Base-by-base conservation (phyloP, 257 asterid genomes). In the Scutellaria baicalensis region DNA sequence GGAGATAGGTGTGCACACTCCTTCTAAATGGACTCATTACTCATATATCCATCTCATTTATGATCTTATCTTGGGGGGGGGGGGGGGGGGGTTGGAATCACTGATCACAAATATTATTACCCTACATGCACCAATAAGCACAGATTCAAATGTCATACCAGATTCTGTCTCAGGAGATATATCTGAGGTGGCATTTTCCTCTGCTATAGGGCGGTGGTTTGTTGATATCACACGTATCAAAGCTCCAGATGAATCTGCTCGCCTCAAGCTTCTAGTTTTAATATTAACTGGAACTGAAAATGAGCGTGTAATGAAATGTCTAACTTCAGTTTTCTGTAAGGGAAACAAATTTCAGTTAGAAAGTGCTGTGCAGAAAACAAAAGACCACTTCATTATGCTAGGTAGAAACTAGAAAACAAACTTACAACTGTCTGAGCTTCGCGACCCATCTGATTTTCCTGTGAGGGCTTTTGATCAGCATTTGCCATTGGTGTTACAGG, bases 201-300 rank as follows among this genome's bases (percentile, higher is more conserved):
- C 84, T 23, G 83, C 33, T 43, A 77, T 66, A 58, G 88, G 63
- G 69, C 81, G 76, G 73, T 79, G 85, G 70, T 70, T 79, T 70
- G 74, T 66, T 42, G 99, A 85, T 82, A 89, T 86, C 66, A 93
- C 96, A 61, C 99, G 95, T 64, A 91, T 80, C 84, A 93, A 82
- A 77, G 81, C 82, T 75, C 97, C 93, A 27, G 86, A 75, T 8
- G 97, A 89, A 77, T 85, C 93, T 14, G 83, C 69, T 80, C 87
- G 79, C 84, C 92, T 84, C 74, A 89, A 84, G 83, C 92, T 90
- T 81, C 88, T 78, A 13, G 79, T 40, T 80, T 87, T 93, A 42
- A 85, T 81, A 77, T 93, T 86, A 47, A 86, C 81, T 62, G 99
- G 99, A 69, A 93, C 99, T 61, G 99, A 93, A 61, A 85, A 79